These are phyloP conservation scores for Russula abietina DNA, from an alignment of 768 basidiomycete genomes.

Conservation along the genomic window DNA sequence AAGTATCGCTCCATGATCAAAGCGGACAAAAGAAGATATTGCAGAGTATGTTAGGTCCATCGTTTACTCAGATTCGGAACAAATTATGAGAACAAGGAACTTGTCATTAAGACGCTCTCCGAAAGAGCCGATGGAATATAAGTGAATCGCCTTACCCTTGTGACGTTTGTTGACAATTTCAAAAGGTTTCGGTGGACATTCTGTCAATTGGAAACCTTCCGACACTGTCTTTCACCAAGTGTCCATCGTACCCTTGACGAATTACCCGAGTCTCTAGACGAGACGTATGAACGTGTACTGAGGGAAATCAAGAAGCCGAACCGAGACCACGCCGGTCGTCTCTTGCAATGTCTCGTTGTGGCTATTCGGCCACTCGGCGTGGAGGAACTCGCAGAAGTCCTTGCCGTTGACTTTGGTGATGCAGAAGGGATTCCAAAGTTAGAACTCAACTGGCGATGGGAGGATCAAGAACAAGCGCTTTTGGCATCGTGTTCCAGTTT, in stretches of 20 bases:
- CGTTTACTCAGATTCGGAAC: neutral
- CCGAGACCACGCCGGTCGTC: neutral
- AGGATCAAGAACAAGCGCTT: neutral
- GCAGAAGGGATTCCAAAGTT: neutral
- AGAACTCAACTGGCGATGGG: neutral
- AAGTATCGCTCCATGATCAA: neutral
- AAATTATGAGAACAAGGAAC: neutral
- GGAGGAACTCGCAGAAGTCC: neutral
- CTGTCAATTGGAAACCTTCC: neutral
- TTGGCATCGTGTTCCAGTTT: neutral
- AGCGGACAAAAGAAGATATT: neutral
- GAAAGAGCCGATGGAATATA: neutral
- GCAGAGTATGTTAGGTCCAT: neutral
- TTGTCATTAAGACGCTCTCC: neutral
- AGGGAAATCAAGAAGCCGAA: neutral
- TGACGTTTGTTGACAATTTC: neutral
- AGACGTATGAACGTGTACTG: neutral
- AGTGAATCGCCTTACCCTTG: neutral
- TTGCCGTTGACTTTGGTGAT: neutral
- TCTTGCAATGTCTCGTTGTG: neutral
- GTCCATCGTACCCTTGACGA: neutral
- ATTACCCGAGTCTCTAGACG: neutral
- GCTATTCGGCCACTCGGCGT: neutral
- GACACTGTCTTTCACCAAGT: neutral
- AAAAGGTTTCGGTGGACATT: neutral